Conservation (phyloP, 2,329 filamentous ascomycete species). For the Xylaria sp. region DNA sequence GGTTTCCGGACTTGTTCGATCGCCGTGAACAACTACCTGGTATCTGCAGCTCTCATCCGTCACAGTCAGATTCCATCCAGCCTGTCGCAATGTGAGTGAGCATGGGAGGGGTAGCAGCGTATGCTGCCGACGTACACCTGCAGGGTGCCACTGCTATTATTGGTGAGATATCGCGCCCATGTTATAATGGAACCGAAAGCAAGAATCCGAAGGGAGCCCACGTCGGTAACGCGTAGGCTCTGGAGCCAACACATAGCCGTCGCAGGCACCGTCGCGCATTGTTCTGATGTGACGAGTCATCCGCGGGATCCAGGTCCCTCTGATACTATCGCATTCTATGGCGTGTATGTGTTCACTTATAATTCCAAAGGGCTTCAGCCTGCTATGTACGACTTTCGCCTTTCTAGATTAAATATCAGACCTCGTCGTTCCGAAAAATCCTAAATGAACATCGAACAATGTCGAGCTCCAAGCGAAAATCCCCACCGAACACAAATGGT, state of each 20-base stretch:
- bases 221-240: slow-evolving; percentile 7
- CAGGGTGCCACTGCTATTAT: slow-evolving; percentile 8
- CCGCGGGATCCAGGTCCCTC: neutral
- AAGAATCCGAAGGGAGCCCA: slow-evolving; percentile 4
- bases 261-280: slow-evolving; percentile 2
- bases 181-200: slow-evolving; percentile 1
- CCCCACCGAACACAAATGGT: neutral
- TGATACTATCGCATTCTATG: neutral
- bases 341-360: neutral
- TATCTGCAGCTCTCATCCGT: neutral
- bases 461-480: slow-evolving; percentile 12
- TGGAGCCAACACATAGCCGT: slow-evolving; percentile 28
- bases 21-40: neutral
- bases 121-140: slow-evolving; percentile 4
- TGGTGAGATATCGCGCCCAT: slow-evolving; percentile 6
- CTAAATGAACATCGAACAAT: neutral
- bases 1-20: neutral
- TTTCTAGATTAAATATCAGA: neutral
- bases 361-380: neutral
- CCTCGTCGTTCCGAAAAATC: neutral
- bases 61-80: too few species aligned
- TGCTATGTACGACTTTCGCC: neutral
- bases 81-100: neutral
- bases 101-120: slow-evolving; percentile 21
- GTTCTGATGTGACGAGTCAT: slow-evolving; percentile 17